Percentiles rank a stretch among this genome's conserved stretches.
These are phyloP conservation scores for Exutisphaerella laricina DNA, from an alignment of 2,329 filamentous ascomycete species.

Conservation along the genomic window DNA sequence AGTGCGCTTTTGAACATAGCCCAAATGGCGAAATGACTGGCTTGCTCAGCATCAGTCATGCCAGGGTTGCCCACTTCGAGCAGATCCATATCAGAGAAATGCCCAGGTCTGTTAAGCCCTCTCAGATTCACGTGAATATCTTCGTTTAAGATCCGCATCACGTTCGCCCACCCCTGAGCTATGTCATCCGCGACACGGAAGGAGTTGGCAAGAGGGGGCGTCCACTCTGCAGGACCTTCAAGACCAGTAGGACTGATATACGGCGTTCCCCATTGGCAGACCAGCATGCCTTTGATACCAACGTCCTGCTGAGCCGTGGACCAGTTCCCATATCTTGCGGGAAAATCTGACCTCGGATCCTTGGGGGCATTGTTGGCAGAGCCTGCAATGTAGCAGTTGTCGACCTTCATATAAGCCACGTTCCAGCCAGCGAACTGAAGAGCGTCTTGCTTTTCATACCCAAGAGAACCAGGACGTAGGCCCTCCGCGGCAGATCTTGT, in stretches of 20 bases:
- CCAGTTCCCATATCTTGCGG: constrained; percentile 23
- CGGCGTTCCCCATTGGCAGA: constrained; percentile 22
- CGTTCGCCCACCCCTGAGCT: constrained; percentile 26
- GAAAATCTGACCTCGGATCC: constrained; percentile 28
- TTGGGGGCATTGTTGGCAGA: constrained; percentile 26
- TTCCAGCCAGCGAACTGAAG: constrained; percentile 27
- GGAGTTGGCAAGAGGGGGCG: constrained; percentile 27
- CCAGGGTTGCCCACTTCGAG: constrained; percentile 30
- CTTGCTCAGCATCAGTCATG: constrained; percentile 28
- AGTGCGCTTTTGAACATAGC: constrained; percentile 29
- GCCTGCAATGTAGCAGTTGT: constrained; percentile 30
- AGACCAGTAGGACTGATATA: constrained; percentile 23
- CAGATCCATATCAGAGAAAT: constrained; percentile 28
- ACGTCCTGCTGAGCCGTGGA: constrained; percentile 25
- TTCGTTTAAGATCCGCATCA: constrained; percentile 29
- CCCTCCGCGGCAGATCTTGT: constrained; percentile 11
- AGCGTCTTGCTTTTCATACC: constrained; percentile 26
- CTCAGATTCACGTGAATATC: constrained; percentile 27
- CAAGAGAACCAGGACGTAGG: constrained; percentile 19
- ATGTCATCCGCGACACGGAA: constrained; percentile 32
- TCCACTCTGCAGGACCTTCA: constrained; percentile 30
- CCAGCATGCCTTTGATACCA: constrained; percentile 28
- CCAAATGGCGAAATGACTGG: constrained; percentile 30
- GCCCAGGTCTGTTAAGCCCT: constrained; percentile 25
- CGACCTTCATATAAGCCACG: constrained; percentile 28